Evolutionary conservation across 78 protist species (phyloP).

Genomic region (Planoprotostelium fungivorum): DNA sequence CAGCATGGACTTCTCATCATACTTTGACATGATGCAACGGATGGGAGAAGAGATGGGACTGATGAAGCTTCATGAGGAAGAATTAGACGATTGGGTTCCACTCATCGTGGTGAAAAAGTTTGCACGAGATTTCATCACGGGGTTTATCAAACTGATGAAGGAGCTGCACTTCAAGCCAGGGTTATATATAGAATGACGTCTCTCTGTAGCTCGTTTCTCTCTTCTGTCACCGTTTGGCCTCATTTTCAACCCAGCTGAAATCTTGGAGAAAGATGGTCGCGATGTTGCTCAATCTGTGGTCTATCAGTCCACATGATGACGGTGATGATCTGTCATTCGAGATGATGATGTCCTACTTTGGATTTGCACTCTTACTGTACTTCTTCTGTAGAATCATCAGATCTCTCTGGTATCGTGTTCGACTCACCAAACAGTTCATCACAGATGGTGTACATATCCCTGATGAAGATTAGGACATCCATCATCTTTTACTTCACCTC

Average conservation of each 20-base stretch:
- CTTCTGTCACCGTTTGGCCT: too few relatives aligned
- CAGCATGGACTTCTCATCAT: constrained; percentile 54
- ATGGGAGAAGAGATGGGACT: constrained; percentile 46
- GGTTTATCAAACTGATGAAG: constrained; percentile 48
- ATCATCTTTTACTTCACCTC: not conserved
- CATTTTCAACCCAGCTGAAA: too few relatives aligned
- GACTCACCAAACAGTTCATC: not conserved
- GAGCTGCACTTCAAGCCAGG: not conserved
- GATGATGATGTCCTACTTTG: too few relatives aligned
- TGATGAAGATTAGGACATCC: not conserved
- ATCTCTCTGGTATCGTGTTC: too few relatives aligned
- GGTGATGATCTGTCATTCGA: too few relatives aligned
- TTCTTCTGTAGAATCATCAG: too few relatives aligned
- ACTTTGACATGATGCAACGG: constrained; percentile 60
- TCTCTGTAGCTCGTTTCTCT: too few relatives aligned
- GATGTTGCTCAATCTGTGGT: too few relatives aligned
- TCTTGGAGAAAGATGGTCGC: too few relatives aligned
- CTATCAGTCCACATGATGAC: too few relatives aligned
- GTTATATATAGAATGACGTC: not conserved
- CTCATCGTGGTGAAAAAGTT: constrained; percentile 26
- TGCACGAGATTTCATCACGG: constrained; percentile 56
- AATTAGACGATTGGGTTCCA: constrained; percentile 53
- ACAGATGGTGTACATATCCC: not conserved
- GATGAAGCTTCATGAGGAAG: constrained; percentile 57
- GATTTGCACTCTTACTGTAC: not conserved